Base-by-base conservation (phyloP, 768 basidiomycete species). In the Galerina sulciceps region DNA sequence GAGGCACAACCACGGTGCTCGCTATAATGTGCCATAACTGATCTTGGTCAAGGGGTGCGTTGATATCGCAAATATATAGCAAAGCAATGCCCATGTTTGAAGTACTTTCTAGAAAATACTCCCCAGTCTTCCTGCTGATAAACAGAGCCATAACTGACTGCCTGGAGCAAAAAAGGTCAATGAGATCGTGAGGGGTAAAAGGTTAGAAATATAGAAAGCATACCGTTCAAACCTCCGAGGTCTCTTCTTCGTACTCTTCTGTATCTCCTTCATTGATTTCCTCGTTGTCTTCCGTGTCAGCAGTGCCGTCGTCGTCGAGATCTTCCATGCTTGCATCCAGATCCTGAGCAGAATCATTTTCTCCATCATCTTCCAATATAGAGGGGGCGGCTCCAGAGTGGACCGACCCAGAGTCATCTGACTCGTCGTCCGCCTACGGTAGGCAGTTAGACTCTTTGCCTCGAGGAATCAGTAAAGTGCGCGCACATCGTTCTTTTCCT, bases 401-500 rank as follows among this genome's bases (percentile, higher is more conserved):
- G 37, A 74, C 77, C 15, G 78, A 80, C 11, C 67, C 75, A 23
- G 77, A 76, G 18, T 79, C 81, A n/a, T 81, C 81, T 0, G 78
- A 76, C 20, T 84, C 84, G 36, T 82, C 80, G 35, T 82, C 81
- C 5, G 79, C 80, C 70, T 81, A 31, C 8, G 36, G 36, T 18
- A 53, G 6, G 17, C 44, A 60, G 36, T 48, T 18, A 53, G 23
- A 44, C 17, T 10, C n/a, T 14, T 60, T 13, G 46, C n/a, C 34
- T 20, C 36, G 34, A 17, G 26, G n/a, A 31, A 43, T 18, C 15
- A 10, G 42, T 20, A 26, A 14, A 43, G 18, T 45, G 71, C 53
- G 65, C 67, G 20, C 57, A 91, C 91, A 68, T 93, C 91, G 68
- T 91, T 92, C 76, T 91, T 92, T 73, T 93, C 91, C 67, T 93